phyloP scores from a whole-genome alignment of 2,329 filamentous ascomycete genomes.

The Colletotrichum sp. region DNA sequence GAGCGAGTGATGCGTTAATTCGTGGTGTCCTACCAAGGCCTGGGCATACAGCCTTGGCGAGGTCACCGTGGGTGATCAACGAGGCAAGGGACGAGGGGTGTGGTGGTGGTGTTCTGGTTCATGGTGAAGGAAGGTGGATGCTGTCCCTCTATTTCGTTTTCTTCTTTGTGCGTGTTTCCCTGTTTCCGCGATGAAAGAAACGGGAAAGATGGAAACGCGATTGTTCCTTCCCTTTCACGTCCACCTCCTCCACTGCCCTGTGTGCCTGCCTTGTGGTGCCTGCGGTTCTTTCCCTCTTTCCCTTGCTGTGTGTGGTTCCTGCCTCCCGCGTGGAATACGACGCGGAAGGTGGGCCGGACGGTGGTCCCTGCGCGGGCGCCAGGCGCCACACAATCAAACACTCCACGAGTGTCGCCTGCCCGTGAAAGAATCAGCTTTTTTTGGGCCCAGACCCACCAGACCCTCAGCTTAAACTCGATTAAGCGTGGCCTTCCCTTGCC shows the following conservation, averaged over 20 bases:
- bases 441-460: not conserved
- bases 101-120: not conserved
- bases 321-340: constrained; percentile 5
- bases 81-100: not conserved
- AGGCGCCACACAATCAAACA: constrained; percentile 5
- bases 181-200: not conserved
- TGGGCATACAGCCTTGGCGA: not conserved
- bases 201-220: not conserved
- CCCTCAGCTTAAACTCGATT: constrained; percentile 3
- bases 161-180: not conserved
- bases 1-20: not conserved
- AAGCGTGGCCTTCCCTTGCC: not conserved
- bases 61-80: not conserved
- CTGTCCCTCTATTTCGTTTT: not conserved
- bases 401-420: not conserved
- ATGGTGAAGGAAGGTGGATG: not conserved
- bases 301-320: not conserved
- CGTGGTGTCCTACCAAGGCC: not conserved
- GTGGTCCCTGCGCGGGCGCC: not conserved
- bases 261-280: not conserved
- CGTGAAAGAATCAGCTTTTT: not conserved
- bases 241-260: not conserved
- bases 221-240: not conserved
- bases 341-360: not conserved
- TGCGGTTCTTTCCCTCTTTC: not conserved